A percentile compares a stretch with the other conserved stretches of the same genome.
Conservation (phyloP, 23 red algal species). For the Cyanidiococcus yangmingshanensis region DNA sequence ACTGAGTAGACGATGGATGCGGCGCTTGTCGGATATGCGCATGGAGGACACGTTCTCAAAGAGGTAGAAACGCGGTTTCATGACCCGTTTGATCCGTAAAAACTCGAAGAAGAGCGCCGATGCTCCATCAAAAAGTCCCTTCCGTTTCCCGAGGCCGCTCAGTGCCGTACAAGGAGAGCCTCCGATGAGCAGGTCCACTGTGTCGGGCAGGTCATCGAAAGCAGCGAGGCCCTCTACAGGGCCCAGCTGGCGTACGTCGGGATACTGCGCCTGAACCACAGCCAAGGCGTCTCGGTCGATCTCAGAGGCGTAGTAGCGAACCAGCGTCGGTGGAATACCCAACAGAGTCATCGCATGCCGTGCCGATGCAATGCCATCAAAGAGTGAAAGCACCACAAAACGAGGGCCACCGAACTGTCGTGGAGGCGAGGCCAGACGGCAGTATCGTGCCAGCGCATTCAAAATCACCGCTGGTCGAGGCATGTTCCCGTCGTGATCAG, state of each 20-base stretch:
- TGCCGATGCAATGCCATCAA: slow-evolving; percentile 29
- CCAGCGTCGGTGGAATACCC: not conserved
- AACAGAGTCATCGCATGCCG: slow-evolving; percentile 17
- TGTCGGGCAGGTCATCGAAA: slow-evolving; percentile 21
- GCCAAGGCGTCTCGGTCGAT: slow-evolving; percentile 17
- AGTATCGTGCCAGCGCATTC: not conserved
- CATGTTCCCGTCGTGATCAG: too few relatives aligned
- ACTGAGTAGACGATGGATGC: slow-evolving; percentile 1
- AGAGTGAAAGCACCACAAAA: slow-evolving; percentile 20
- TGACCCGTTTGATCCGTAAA: slow-evolving; percentile 5
- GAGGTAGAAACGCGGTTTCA: slow-evolving; percentile 25
- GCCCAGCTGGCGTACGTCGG: slow-evolving; percentile 23
- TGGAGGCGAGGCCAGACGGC: not conserved
- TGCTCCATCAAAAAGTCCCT: slow-evolving; percentile 7
- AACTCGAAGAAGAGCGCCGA: slow-evolving; percentile 29
- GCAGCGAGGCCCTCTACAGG: not conserved
- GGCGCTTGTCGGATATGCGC: slow-evolving; percentile 20
- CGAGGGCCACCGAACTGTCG: not conserved
- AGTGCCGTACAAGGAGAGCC: slow-evolving; percentile 25
- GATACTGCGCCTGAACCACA: slow-evolving; percentile 12
- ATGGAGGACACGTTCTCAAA: slow-evolving; percentile 34
- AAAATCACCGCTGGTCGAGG: not conserved
- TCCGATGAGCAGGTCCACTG: slow-evolving; percentile 24
- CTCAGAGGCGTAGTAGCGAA: slow-evolving; percentile 37
- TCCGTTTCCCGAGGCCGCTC: slow-evolving; percentile 23